phyloP scores from a whole-genome alignment of 177 flowering plant genomes.

The Vitis hybrid region DNA sequence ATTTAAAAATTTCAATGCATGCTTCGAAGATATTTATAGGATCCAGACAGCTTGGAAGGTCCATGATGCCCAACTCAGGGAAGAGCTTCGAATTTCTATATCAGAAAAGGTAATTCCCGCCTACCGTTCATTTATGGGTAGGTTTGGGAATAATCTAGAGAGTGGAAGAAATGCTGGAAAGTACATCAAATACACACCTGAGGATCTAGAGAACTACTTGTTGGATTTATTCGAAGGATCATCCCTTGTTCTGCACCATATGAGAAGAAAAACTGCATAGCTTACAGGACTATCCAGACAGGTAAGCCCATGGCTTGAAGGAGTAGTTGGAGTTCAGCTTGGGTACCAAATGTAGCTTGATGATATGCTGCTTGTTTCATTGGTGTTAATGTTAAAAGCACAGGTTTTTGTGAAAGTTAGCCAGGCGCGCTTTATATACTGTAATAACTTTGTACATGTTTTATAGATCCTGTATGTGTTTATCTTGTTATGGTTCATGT shows the following conservation, averaged over 20 bases:
- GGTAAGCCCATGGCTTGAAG: constrained; percentile 27
- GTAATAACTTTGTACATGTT: constrained; percentile 47
- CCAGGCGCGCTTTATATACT: constrained; percentile 22
- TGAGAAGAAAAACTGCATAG: constrained; percentile 62
- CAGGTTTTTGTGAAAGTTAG: constrained; percentile 27
- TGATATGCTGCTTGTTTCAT: constrained; percentile 17
- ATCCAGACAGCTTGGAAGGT: constrained; percentile 86
- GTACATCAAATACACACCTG: constrained; percentile 78
- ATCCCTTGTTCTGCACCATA: constrained; percentile 57
- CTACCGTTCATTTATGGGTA: constrained; percentile 77
- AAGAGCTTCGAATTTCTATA: constrained; percentile 84
- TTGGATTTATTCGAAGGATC: constrained; percentile 80
- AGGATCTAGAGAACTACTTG: constrained; percentile 72
- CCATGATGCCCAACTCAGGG: constrained; percentile 81
- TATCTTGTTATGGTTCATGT: constrained; percentile 16
- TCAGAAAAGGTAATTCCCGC: constrained; percentile 91
- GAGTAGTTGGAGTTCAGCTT: constrained; percentile 16
- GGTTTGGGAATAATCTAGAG: constrained; percentile 75
- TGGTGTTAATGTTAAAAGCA: constrained; percentile 26
- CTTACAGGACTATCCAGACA: constrained; percentile 13
- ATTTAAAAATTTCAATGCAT: constrained; percentile 75
- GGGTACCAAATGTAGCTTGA: constrained; percentile 19
- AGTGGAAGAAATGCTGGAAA: constrained; percentile 71
- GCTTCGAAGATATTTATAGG: constrained; percentile 82
- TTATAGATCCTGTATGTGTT: constrained; percentile 21